Conservation (phyloP, 352 stramenopile species). For the Aphanomyces invadans region DNA sequence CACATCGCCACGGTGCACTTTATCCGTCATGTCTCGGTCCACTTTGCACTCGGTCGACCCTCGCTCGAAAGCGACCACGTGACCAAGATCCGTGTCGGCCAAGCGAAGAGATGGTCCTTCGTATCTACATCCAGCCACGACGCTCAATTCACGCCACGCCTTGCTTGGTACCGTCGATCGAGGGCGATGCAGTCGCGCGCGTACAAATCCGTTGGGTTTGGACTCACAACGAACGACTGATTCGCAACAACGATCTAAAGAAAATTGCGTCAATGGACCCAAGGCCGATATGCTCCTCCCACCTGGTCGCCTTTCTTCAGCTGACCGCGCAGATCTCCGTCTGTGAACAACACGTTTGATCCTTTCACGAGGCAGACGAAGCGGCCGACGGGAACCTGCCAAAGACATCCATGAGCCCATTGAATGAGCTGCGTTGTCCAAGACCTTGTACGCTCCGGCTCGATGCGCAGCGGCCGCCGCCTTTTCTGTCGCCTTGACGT, state of each 20-base stretch:
- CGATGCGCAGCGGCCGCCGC: slow-evolving; percentile 15
- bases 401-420: not conserved
- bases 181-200: slow-evolving; percentile 20
- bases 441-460: slow-evolving; percentile 20
- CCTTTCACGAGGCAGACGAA: slow-evolving; percentile 22
- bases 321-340: slow-evolving; percentile 12
- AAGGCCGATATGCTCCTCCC: too few species aligned
- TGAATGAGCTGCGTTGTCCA: not conserved
- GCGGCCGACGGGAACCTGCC: slow-evolving; percentile 9
- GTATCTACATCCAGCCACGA: slow-evolving; percentile 12
- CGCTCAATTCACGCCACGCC: too few species aligned
- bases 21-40: not conserved
- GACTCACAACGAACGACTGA: slow-evolving; percentile 4
- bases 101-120: slow-evolving; percentile 17
- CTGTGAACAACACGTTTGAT: slow-evolving; percentile 24
- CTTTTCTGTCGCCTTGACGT: slow-evolving; percentile 16
- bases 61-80: slow-evolving; percentile 8
- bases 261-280: too few species aligned
- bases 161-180: slow-evolving; percentile 8
- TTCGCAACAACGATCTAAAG: slow-evolving; percentile 11
- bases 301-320: slow-evolving; percentile 21
- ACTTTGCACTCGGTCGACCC: slow-evolving; percentile 8
- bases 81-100: slow-evolving; percentile 4
- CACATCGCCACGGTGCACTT: not conserved
- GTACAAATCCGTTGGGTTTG: slow-evolving; percentile 12